Conservation (phyloP, 1,284 basidiomycete genomes). For the Rhodotorula sp. region DNA sequence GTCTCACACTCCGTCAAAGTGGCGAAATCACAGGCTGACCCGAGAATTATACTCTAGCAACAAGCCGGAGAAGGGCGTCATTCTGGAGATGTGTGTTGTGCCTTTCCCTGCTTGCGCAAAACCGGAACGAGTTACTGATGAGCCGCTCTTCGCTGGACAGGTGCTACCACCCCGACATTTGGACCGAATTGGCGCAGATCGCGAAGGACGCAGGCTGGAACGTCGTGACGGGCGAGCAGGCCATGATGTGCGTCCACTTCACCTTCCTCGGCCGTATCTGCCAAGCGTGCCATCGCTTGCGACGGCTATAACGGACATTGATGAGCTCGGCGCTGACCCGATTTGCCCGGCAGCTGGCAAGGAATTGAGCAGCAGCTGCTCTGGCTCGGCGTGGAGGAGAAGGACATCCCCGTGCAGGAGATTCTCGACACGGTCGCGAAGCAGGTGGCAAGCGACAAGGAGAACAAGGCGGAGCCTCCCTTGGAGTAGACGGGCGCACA, state of each 20-base stretch:
- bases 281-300: too few species aligned
- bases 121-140: neutral
- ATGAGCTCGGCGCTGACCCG: neutral
- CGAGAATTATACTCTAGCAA: conserved; percentile 1
- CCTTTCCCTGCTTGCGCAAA: too few species aligned
- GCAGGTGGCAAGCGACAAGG: conserved; percentile 36
- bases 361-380: conserved; percentile 44
- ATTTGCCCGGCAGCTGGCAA: conserved; percentile 39
- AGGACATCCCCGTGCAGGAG: conserved; percentile 35
- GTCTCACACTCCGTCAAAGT: neutral
- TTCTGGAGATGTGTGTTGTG: conserved; percentile 40
- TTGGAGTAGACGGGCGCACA: conserved; percentile 1
- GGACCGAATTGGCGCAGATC: conserved; percentile 39
- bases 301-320: fast-evolving
- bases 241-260: conserved; percentile 35
- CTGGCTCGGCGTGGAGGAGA: conserved; percentile 36
- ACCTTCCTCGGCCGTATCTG: too few species aligned
- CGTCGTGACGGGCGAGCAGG: conserved; percentile 41
- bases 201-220: conserved; percentile 41
- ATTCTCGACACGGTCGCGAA: conserved; percentile 34
- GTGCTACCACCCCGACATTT: conserved; percentile 42
- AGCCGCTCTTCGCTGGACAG: neutral
- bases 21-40: neutral
- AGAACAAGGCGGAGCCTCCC: conserved; percentile 37
- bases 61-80: conserved; percentile 42